Evolutionary conservation across 2,329 filamentous ascomycete species (phyloP).

Genomic region (Aureobasidium sp.): DNA sequence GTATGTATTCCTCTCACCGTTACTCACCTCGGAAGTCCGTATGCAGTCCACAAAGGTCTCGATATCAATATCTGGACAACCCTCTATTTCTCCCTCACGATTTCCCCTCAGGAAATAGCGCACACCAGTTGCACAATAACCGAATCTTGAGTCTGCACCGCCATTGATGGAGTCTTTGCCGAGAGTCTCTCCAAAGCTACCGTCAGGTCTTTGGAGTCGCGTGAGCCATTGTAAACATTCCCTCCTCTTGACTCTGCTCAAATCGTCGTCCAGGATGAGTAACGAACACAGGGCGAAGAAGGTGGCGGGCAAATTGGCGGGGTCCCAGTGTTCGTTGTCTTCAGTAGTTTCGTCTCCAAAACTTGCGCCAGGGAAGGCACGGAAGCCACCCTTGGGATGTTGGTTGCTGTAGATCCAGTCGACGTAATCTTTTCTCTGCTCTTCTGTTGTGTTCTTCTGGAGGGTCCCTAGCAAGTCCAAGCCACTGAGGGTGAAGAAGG

Average conservation of each 20-base stretch:
- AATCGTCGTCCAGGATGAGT: constrained; percentile 56
- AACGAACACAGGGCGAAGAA: constrained; percentile 79
- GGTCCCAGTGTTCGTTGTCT: constrained; percentile 56
- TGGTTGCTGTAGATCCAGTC: constrained; percentile 83
- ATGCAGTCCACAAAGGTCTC: constrained; percentile 65
- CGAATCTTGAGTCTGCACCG: constrained; percentile 78
- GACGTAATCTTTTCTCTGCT: constrained; percentile 51
- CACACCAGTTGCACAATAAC: constrained; percentile 74
- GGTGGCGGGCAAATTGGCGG: constrained; percentile 79
- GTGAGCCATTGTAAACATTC: constrained; percentile 68
- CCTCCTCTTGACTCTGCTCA: constrained; percentile 56
- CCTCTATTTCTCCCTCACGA: constrained; percentile 46
- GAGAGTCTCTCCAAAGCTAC: constrained; percentile 83
- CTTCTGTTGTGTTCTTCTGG: constrained; percentile 45
- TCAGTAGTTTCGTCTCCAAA: constrained; percentile 43
- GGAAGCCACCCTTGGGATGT: constrained; percentile 80
- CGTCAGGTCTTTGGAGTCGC: constrained; percentile 70
- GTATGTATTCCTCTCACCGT: not conserved
- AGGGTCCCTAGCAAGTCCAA: constrained; percentile 70
- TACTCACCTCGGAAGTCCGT: constrained; percentile 46
- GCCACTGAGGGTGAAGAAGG: constrained; percentile 80
- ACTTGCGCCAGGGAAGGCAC: constrained; percentile 68
- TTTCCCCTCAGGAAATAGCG: constrained; percentile 72
- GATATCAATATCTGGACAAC: constrained; percentile 67
- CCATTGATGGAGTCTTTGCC: constrained; percentile 59